Evolutionary conservation across 352 stramenopile genomes (phyloP).

Genomic region (Pilasporangium apinafurcum): DNA sequence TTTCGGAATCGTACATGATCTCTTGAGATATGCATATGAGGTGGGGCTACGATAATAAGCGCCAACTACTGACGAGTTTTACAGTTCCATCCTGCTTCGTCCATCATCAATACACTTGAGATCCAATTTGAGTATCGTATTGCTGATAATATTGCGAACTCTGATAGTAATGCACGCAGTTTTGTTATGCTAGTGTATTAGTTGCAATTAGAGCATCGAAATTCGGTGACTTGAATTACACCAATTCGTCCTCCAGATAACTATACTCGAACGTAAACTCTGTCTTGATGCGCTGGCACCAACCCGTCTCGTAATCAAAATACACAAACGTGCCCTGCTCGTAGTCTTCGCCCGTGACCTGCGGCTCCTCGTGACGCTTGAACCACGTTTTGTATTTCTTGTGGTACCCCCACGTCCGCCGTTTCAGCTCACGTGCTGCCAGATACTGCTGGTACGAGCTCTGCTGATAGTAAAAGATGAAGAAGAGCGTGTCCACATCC

Average conservation of each 20-base stretch:
- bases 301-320: conserved; percentile 99
- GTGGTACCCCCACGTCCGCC: conserved; percentile 98
- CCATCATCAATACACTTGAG: too few relatives aligned
- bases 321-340: conserved; percentile 99
- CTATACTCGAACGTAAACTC: conserved; percentile 99
- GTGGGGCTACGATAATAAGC: too few relatives aligned
- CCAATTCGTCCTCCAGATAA: conserved; percentile 93
- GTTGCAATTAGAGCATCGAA: too few relatives aligned
- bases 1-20: too few relatives aligned
- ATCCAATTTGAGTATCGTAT: too few relatives aligned
- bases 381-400: conserved; percentile 99
- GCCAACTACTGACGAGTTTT: too few relatives aligned
- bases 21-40: too few relatives aligned
- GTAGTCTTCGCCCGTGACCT: conserved; percentile 97
- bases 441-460: conserved; percentile 99
- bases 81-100: too few relatives aligned
- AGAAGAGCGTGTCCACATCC: conserved; percentile 97
- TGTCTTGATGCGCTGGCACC: conserved; percentile 98
- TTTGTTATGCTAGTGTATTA: too few relatives aligned
- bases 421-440: conserved; percentile 96
- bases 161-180: too few relatives aligned
- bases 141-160: too few relatives aligned
- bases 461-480: conserved; percentile 99
- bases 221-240: too few relatives aligned
- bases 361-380: conserved; percentile 96